Base-by-base conservation (phyloP, 257 asterid genomes). In the Primulina eburnea region DNA sequence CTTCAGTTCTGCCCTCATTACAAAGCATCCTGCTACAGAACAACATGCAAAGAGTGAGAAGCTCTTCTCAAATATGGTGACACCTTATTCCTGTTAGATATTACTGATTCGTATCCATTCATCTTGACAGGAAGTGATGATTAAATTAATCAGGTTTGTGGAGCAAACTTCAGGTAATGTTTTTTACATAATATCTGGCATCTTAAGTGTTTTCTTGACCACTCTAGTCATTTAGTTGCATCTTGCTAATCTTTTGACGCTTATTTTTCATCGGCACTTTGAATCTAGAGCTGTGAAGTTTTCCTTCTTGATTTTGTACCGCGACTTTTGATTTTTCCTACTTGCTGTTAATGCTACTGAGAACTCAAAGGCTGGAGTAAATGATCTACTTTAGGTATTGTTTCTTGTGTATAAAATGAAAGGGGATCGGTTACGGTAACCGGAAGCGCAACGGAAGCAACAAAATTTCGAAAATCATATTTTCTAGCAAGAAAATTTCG, bases 141-240 rank as follows among this genome's bases (percentile, higher is more conserved):
- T 77, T 70, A 91, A 82, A 81, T 52, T 91, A 92, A 82, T 94
- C 68, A 88, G 86, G 84, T 86, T 82, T 72, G 83, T 86, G 62
- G 99, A 87, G 82, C 98, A 85, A 78, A 72, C 84, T 58, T 84
- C 97, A 74, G 98, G 99, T 92, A 88, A 55, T 60, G 64, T 50
- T 69, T 43, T 32, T 17, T 66, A 61, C 71, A 40, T 5, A 30
- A 9, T 77, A 29, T 16, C 26, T 40, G 60, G 7, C 18, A 57
- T 11, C 4, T 56, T 20, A 30, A 8, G 26, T 62, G 9, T 4
- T 64, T 64, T 50, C 37, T 58, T 26, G 14, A 62, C 60, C 30
- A 53, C 65, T 16, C 8, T 34, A 57, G 18, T 32, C 56, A 43
- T 55, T 67, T 32, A 8, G 64, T 53, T 64, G 6, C 8, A 65